Percentiles rank a stretch among this genome's conserved stretches.
phyloP scores from a whole-genome alignment of 148 eudicot species.

The Nepenthes gracilis region DNA sequence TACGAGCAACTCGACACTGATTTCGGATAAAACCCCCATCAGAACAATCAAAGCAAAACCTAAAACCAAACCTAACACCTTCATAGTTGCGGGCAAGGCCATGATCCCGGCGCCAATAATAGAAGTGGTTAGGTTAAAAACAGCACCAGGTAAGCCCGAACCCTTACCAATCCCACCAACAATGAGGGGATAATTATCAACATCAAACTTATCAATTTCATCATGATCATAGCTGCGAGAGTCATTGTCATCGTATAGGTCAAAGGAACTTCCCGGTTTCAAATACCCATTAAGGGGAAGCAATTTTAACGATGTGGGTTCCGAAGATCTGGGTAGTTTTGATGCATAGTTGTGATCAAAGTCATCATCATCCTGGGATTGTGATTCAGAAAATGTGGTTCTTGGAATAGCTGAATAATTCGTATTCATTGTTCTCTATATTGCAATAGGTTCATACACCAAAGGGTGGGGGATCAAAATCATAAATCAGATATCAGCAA shows the following conservation, averaged over 20 bases:
- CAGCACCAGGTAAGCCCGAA: conserved; percentile 77
- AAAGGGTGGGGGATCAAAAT: too few relatives aligned
- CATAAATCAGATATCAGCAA: too few relatives aligned
- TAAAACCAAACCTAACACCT: conserved; percentile 61
- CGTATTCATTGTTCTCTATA: conserved; percentile 18
- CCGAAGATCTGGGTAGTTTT: conserved; percentile 12
- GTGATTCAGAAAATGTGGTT: conserved; percentile 7
- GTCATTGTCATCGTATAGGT: conserved; percentile 14
- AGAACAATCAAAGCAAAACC: conserved; percentile 59
- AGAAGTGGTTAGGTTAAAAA: conserved; percentile 81
- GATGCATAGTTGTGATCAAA: conserved; percentile 15
- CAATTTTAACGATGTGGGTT: conserved; percentile 14
- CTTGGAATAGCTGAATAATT: conserved; percentile 34
- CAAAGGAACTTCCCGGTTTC: conserved; percentile 16
- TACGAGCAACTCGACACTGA: conserved; percentile 75
- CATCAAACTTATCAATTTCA: conserved; percentile 33
- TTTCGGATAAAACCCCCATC: conserved; percentile 82
- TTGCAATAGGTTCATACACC: too few relatives aligned
- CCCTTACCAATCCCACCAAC: conserved; percentile 37
- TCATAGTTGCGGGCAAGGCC: conserved; percentile 97
- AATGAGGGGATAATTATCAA: conserved; percentile 53
- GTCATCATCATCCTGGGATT: too few relatives aligned
- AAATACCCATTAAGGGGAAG: conserved; percentile 18
- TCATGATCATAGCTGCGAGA: conserved; percentile 12
- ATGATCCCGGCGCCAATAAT: conserved; percentile 96